These are phyloP conservation scores for Suillus luteus DNA, from an alignment of 768 basidiomycete species.

Conservation along the genomic window DNA sequence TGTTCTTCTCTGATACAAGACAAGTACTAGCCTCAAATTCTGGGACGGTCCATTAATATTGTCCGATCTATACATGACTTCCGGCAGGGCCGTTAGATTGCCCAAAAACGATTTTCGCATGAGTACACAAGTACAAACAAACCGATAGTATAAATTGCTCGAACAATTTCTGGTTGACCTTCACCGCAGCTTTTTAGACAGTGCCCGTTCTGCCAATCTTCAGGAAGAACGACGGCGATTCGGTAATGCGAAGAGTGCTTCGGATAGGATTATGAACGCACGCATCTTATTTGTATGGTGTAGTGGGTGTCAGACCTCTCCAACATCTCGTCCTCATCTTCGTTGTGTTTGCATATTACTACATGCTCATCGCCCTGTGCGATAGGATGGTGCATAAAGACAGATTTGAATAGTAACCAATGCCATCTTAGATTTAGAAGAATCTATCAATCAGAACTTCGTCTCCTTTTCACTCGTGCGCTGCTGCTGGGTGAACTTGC, in stretches of 20 bases:
- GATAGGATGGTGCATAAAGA: neutral
- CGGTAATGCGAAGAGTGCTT: slow-evolving; percentile 61
- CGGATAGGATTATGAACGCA: slow-evolving; percentile 63
- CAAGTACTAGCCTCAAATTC: neutral
- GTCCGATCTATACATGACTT: no score
- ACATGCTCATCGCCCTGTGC: neutral
- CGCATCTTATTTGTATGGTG: slow-evolving; percentile 49
- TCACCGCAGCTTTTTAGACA: slow-evolving; percentile 69
- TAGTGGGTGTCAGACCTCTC: slow-evolving; percentile 67
- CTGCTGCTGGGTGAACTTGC: neutral
- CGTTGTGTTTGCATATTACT: neutral
- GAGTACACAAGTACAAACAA: slow-evolving; percentile 34
- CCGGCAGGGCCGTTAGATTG: no score
- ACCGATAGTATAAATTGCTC: slow-evolving; percentile 17
- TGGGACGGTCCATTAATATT: neutral
- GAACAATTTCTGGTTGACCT: neutral
- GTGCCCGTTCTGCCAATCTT: slow-evolving; percentile 56
- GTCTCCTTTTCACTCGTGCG: neutral
- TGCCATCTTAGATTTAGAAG: neutral
- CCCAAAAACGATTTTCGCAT: neutral
- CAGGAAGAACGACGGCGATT: slow-evolving; percentile 65
- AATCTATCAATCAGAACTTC: neutral
- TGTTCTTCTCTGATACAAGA: slow-evolving; percentile 17
- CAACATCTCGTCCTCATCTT: slow-evolving; percentile 43
- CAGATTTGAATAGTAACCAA: no score